Percentiles rank a stretch among this genome's conserved stretches.
Conservation (phyloP, 768 basidiomycete species). For the Auriscalpium microsporum region DNA sequence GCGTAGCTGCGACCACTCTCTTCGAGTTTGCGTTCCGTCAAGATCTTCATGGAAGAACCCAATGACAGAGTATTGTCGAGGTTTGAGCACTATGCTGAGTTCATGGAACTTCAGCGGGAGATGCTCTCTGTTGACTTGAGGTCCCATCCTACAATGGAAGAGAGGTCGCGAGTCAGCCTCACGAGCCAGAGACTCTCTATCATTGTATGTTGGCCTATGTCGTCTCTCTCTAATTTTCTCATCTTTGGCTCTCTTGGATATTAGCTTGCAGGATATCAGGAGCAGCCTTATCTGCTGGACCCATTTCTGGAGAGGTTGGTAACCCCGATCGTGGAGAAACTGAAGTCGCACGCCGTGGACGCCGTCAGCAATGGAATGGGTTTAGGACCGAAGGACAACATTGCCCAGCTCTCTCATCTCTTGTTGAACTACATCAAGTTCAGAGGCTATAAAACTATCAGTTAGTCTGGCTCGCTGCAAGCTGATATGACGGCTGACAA, state of each 20-base stretch:
- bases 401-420: conserved; percentile 44
- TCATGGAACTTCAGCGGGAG: conserved; percentile 39
- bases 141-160: conserved; percentile 25
- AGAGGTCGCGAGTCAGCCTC: not conserved
- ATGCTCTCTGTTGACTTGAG: conserved; percentile 43
- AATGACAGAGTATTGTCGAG: conserved; percentile 38
- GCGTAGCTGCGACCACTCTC: not conserved
- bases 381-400: conserved; percentile 16
- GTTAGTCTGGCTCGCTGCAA: conserved; percentile 39
- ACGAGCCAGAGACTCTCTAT: conserved; percentile 3
- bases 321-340: conserved; percentile 55
- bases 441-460: conserved; percentile 84
- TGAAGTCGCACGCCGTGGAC: conserved; percentile 47
- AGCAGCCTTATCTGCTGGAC: conserved; percentile 88
- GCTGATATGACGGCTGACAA: not conserved
- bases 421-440: conserved; percentile 81
- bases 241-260: not conserved
- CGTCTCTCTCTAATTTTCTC: no score
- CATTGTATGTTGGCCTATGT: not conserved
- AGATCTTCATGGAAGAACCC: conserved; percentile 24
- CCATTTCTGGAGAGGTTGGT: conserved; percentile 79
- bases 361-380: conserved; percentile 8
- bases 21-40: not conserved
- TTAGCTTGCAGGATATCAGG: conserved; percentile 85
- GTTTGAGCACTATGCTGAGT: conserved; percentile 55